Evolutionary conservation across 2,329 filamentous ascomycete species (phyloP), one percentile per base, ranked within the genome.

Genomic region (Fusarium oligoseptatum): DNA sequence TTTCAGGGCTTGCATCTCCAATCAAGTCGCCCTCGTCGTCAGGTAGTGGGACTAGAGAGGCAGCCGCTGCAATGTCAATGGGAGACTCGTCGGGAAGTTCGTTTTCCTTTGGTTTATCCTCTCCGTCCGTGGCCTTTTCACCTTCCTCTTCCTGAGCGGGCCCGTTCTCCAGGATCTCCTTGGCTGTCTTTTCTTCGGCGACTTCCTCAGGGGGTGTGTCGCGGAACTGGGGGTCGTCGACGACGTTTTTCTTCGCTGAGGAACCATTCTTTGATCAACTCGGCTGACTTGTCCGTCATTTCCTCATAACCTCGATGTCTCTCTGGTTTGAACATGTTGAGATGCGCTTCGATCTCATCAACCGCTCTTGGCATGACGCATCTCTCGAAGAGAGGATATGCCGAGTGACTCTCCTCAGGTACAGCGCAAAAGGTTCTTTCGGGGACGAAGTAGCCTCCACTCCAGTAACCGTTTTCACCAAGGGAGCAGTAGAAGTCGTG

Each of bases 351-450:
- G 1, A 94, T 89, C 83, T 97, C 94, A 74, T 95, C 93, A 2
- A 85, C 85, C 1, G 89, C 90, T 56, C 88, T 89, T 52, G 90
- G 88, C 78, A 97, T 93, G 36, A 92, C 88, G 43, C 83, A 81
- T 17, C 89, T 87, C 39, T 87, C 87, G 66, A 89, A 89, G 15
- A 88, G 74, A 1, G 77, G 64, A 55, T 81, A 80, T 0, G 84
- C 84, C 0, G 76, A 67, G 60, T 88, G 84, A 5, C 87, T 86
- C 24, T 86, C 85, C 17, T 86, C 83, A 0, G 92, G 92, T 27
- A 95, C 83, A 5, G 93, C 92, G 80, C 94, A 96, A 78, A 97
- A 97, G 0, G 94, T 97, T 45, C 95, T 86, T 76, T 95, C 90
- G 0, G 88, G 88, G 0, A 90, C 88, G 79, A 86, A 92, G 83